Conservation (phyloP, 805 yeast genomes). For the Candida namnaoensis region DNA sequence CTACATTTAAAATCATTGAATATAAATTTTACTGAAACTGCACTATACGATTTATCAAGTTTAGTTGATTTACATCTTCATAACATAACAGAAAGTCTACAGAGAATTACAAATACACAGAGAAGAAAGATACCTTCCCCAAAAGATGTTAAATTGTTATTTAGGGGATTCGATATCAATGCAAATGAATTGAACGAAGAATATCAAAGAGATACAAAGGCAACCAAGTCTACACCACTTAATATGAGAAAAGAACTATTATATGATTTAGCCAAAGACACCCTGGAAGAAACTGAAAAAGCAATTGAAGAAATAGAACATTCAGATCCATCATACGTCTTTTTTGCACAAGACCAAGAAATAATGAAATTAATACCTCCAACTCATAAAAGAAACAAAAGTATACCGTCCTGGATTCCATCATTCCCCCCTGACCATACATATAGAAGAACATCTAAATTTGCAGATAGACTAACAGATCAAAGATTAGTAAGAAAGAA, state of each 20-base stretch:
- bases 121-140: slow-evolving; percentile 48
- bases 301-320: slow-evolving; percentile 20
- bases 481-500: slow-evolving; percentile 63
- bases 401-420: slow-evolving; percentile 75
- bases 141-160: slow-evolving; percentile 38
- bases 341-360: slow-evolving; percentile 41
- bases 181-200: slow-evolving; percentile 32
- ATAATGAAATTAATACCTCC: slow-evolving; percentile 51
- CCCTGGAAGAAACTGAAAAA: slow-evolving; percentile 8
- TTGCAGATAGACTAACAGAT: slow-evolving; percentile 52
- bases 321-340: slow-evolving; percentile 41
- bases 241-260: slow-evolving; percentile 5
- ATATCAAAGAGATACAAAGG: slow-evolving; percentile 9
- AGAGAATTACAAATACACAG: slow-evolving; percentile 47
- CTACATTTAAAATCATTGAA: slow-evolving; percentile 25
- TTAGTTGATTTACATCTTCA: slow-evolving; percentile 27
- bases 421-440: slow-evolving; percentile 92
- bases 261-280: slow-evolving; percentile 3
- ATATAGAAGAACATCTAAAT: slow-evolving; percentile 69
- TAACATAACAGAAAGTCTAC: slow-evolving; percentile 31
- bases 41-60: slow-evolving; percentile 28
- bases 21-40: slow-evolving; percentile 21
- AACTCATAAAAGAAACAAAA: slow-evolving; percentile 26
- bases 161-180: slow-evolving; percentile 32
- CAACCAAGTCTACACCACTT: no score